Base-by-base conservation (phyloP, 495 filamentous ascomycete genomes). In the Penicillium steckii region DNA sequence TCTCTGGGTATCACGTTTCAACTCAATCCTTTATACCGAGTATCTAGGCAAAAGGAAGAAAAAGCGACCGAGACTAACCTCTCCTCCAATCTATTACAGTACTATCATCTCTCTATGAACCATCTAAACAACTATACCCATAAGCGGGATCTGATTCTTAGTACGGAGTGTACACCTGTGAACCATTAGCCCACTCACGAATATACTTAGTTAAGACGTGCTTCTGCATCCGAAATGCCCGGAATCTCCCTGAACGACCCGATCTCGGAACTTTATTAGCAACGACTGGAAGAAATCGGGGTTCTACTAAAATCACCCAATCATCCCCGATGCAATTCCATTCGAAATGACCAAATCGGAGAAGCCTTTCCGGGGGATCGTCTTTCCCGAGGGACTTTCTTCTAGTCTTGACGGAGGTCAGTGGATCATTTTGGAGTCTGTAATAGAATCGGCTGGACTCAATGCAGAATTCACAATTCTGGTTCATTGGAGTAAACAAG, bases 361-460 rank as follows among this genome's bases (percentile, higher is more conserved):
- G 38, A 41, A 41, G 38, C 18, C 38, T 41, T 41, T 41, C 38
- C 38, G 38, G 38, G 32, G 38, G 38, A 41, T 41, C 38, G 38
- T 23, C 38, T 41, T 41, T 41, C 19, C 38, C 38, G 38, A 22
- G 38, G 33, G 13, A 19, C 38, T 23, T 41, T 19, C 12, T 3
- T 41, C 38, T 41, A n/a, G 37, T 21, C 2, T 37, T 9, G n/a
- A 8, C 13, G 15, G 35, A 15, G 15, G 10, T 32, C 30, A 37
- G 33, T 37, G 33, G 33, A 37, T 37, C 33, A n/a, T n/a, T 17
- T 15, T 18, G 8, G n/a, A n/a, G n/a, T n/a, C n/a, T n/a, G n/a
- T n/a, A n/a, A n/a, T n/a, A n/a, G n/a, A n/a, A n/a, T n/a, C n/a
- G n/a, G n/a, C n/a, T n/a, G n/a, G n/a, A n/a, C n/a, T n/a, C n/a